Base-by-base conservation (phyloP, 2,329 filamentous ascomycete genomes). In the Diaporthe velutina region DNA sequence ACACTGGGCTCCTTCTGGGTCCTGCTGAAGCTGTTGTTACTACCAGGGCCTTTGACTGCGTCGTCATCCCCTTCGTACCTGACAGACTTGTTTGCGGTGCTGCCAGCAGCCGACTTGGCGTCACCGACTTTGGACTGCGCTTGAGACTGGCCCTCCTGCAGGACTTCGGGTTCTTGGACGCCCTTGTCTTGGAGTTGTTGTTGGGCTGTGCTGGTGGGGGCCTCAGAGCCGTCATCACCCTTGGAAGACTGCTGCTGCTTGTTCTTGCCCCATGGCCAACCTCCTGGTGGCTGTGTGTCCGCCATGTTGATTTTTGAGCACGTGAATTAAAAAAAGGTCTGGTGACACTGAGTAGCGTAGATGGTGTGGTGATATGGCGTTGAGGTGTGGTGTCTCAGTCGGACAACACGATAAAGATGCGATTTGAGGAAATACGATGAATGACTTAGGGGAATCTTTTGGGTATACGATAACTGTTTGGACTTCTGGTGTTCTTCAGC, bases 251-350 rank as follows among this genome's bases (percentile, higher is more conserved):
- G 70, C 72, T 73, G 70, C 72, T 74, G 57, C 70, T 76, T 77
- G 64, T 73, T 74, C 75, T 77, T 77, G 64, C 75, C 74, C 75
- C 75, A 77, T 50, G 77, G 77, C 77, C 77, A 77, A 33, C 70
- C 77, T 75, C 77, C 77, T 57, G 76, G 74, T 58, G 75, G 68
- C n/a, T 76, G 73, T 33, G 71, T 70, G 60, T 77, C 77, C 50
- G 77, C 57, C 77, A 77, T 77, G 60, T 33, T 75, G 70, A 57
- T 57, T 19, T 7, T 75, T 25, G 71, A 33, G 38, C 55, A 35
- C 71, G 45, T 22, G 17, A n/a, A 30, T 30, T 13, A 64, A 7
- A 25, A 40, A 19, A 33, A 42, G 45, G 35, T 15, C 50, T 70
- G 9, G 19, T 60, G 28, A 30, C 55, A 71, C 50, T 25, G 22